A percentile compares a stretch with the other conserved stretches of the same genome.
These are phyloP conservation scores for Ascoidea tarda DNA, from an alignment of 805 yeast species.

Conservation along the genomic window DNA sequence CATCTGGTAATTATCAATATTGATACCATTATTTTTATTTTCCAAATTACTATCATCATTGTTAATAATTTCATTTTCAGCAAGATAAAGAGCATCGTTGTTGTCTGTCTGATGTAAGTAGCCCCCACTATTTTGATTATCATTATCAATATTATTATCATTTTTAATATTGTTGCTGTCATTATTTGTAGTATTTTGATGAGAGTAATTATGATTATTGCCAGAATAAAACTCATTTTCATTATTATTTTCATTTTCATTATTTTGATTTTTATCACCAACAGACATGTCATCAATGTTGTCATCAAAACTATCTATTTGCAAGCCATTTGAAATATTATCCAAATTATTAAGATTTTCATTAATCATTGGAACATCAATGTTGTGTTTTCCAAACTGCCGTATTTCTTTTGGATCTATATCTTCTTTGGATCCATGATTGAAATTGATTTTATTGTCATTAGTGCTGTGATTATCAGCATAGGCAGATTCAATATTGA, in stretches of 20 bases:
- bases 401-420: constrained; percentile 5
- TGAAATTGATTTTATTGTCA: too few species aligned
- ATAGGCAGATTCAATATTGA: constrained; percentile 3
- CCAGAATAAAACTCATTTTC: constrained; percentile 3
- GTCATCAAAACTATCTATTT: too few species aligned
- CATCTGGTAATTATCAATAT: constrained; percentile 1
- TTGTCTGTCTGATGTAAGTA: constrained; percentile 11
- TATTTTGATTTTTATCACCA: background rate
- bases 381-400: background rate
- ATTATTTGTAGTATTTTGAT: constrained; percentile 9
- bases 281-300: too few species aligned
- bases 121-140: background rate
- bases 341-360: too few species aligned
- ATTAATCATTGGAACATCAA: too few species aligned
- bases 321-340: too few species aligned
- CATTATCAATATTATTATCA: constrained; percentile 4
- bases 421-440: too few species aligned
- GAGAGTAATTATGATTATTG: background rate
- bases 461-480: background rate
- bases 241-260: background rate
- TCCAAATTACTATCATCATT: constrained; percentile 1
- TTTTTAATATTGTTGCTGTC: background rate
- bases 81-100: constrained; percentile 18
- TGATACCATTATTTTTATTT: constrained; percentile 4
- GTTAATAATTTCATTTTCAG: constrained; percentile 6